Evolutionary conservation across 768 basidiomycete species (phyloP).

Genomic region (Hemileccinum rubropunctum): DNA sequence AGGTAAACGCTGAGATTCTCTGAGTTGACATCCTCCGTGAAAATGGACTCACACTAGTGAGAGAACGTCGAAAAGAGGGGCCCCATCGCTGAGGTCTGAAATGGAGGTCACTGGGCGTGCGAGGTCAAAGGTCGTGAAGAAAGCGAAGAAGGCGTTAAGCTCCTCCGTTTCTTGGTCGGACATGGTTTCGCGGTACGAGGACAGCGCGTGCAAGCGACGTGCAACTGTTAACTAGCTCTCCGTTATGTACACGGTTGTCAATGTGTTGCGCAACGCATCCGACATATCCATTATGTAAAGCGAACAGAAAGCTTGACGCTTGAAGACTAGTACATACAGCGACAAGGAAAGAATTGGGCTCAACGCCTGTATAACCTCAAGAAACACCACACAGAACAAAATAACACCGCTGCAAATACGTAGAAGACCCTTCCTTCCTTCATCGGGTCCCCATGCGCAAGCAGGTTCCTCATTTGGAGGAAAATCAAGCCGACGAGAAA

Average conservation of each 20-base stretch:
- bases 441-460: slow-evolving; percentile 54
- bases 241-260: not conserved
- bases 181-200: slow-evolving; percentile 22
- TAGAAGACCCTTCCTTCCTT: slow-evolving; percentile 91
- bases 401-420: slow-evolving; percentile 65
- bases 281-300: slow-evolving; percentile 25
- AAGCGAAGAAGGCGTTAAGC: slow-evolving; percentile 77
- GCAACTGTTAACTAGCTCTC: slow-evolving; percentile 5
- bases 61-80: slow-evolving; percentile 72
- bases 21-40: not conserved
- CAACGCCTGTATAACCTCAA: slow-evolving; percentile 26
- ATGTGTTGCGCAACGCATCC: not conserved
- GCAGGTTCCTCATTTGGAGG: slow-evolving; percentile 73
- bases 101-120: slow-evolving; percentile 58
- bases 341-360: not conserved
- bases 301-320: not conserved
- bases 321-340: not conserved
- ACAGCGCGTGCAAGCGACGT: slow-evolving; percentile 7
- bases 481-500: slow-evolving; percentile 84
- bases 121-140: slow-evolving; percentile 73
- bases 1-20: slow-evolving; percentile 7
- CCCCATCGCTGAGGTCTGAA: slow-evolving; percentile 78
- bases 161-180: slow-evolving; percentile 52
- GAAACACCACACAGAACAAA: slow-evolving; percentile 23
- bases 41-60: slow-evolving; percentile 60